Percentiles rank a stretch among this genome's conserved stretches.
Evolutionary conservation across 2,329 filamentous ascomycete genomes (phyloP).

Genomic region (Elsinoe arachidis): DNA sequence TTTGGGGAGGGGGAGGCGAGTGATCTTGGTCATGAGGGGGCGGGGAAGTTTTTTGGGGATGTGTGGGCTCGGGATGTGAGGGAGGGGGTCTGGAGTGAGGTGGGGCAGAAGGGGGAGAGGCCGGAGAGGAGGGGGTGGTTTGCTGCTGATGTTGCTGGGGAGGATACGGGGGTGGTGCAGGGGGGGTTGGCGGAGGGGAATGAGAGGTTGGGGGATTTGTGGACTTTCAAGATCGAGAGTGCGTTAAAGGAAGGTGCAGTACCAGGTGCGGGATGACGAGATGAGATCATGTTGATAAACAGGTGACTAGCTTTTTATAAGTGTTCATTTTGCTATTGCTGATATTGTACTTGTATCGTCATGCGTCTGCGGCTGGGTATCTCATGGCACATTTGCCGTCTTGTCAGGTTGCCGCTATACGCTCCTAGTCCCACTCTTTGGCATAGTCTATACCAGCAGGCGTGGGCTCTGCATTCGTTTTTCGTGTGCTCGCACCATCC

Average conservation of each 20-base stretch:
- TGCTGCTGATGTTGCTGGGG: slow-evolving; percentile 35
- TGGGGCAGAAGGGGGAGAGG: slow-evolving; percentile 20
- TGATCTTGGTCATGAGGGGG: slow-evolving; percentile 44
- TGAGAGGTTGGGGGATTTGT: slow-evolving; percentile 42
- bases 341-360: background rate
- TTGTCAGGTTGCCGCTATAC: background rate
- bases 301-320: background rate
- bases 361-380: slow-evolving; percentile 8
- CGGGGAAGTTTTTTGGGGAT: slow-evolving; percentile 48
- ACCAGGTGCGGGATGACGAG: background rate
- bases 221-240: slow-evolving; percentile 32
- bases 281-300: background rate
- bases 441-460: background rate
- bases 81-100: slow-evolving; percentile 27
- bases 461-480: background rate
- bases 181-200: slow-evolving; percentile 47
- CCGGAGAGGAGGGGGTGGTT: slow-evolving; percentile 47
- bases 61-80: slow-evolving; percentile 41
- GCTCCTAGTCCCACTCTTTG: background rate
- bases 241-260: background rate
- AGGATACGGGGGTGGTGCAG: slow-evolving; percentile 37
- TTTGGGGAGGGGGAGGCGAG: slow-evolving; percentile 49
- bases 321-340: background rate
- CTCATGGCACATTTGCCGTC: background rate
- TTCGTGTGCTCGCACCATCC: background rate